phyloP scores from a whole-genome alignment of 805 yeast species.

The Alloascoidea hylecoeti region DNA sequence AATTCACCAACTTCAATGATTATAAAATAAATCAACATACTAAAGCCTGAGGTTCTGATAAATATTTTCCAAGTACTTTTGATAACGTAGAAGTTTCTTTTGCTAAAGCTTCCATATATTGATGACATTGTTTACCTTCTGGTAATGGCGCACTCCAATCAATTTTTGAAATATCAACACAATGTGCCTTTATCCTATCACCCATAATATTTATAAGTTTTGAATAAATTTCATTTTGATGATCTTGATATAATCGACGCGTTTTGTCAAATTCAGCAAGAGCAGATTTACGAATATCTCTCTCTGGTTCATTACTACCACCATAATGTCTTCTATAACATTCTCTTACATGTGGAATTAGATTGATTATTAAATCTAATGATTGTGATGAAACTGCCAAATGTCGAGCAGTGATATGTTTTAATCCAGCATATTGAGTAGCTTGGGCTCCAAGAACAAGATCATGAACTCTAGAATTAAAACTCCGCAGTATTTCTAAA shows the following conservation, averaged over 20 bases:
- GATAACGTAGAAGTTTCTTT: slow-evolving; percentile 55
- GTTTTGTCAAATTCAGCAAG: slow-evolving; percentile 23
- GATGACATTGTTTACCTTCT: slow-evolving; percentile 34
- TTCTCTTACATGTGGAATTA: slow-evolving; percentile 21
- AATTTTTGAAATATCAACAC: slow-evolving; percentile 27
- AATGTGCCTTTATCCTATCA: slow-evolving; percentile 41
- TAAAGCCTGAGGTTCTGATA: slow-evolving; percentile 34
- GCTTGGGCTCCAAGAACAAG: slow-evolving; percentile 68
- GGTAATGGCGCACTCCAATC: slow-evolving; percentile 35
- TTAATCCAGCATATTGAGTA: slow-evolving; percentile 56
- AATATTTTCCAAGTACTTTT: slow-evolving; percentile 40
- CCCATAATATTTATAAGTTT: slow-evolving; percentile 60
- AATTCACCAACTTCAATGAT: slow-evolving; percentile 1
- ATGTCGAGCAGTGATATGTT: slow-evolving; percentile 62
- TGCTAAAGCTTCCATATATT: slow-evolving; percentile 50
- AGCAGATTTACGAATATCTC: slow-evolving; percentile 14
- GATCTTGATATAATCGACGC: slow-evolving; percentile 33
- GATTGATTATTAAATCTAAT: slow-evolving; percentile 30
- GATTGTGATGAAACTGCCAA: slow-evolving; percentile 54
- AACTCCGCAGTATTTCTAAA: slow-evolving; percentile 29
- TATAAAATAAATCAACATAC: slow-evolving; percentile 20
- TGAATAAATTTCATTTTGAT: slow-evolving; percentile 44
- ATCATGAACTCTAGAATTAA: slow-evolving; percentile 40
- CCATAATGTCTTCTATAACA: slow-evolving; percentile 17
- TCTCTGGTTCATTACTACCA: slow-evolving; percentile 13